phyloP scores from a whole-genome alignment of 2,329 filamentous ascomycete species.

The Davidsoniella virescens region DNA sequence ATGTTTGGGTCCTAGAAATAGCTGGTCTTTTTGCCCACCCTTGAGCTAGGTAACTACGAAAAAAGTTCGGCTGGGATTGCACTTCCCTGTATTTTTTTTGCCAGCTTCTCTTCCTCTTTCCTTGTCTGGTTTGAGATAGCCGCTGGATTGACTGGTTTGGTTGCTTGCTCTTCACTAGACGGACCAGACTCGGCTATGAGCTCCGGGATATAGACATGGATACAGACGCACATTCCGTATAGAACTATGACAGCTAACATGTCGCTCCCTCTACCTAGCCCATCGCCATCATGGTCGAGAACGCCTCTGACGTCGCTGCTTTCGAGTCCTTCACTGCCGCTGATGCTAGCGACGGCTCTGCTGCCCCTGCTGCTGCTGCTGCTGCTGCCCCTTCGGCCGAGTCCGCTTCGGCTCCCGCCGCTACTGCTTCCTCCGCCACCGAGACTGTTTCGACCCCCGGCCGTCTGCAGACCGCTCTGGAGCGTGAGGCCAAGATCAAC shows the following conservation, averaged over 20 bases:
- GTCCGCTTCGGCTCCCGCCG: constrained; percentile 32
- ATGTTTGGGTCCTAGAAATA: too few species aligned
- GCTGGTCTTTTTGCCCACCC: too few species aligned
- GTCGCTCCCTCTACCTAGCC: constrained; percentile 40
- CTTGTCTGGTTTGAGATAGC: background rate
- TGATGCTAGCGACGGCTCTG: constrained; percentile 67
- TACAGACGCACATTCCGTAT: background rate
- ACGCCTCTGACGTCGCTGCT: constrained; percentile 69
- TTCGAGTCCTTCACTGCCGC: constrained; percentile 80
- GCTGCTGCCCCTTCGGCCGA: constrained; percentile 42
- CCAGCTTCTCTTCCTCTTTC: background rate
- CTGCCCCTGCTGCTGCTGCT: constrained; percentile 49
- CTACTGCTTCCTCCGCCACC: constrained; percentile 28
- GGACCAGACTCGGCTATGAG: too few species aligned
- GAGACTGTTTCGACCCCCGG: constrained; percentile 60
- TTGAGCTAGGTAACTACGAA: too few species aligned
- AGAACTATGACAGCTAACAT: constrained; percentile 1
- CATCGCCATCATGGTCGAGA: constrained; percentile 88
- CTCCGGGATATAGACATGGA: background rate
- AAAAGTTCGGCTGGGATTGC: too few species aligned
- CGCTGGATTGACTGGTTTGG: background rate
- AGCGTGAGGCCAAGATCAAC: constrained; percentile 61
- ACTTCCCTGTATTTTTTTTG: background rate
- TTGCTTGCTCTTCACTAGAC: background rate
- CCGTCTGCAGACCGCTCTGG: constrained; percentile 66